Percentiles rank a stretch among this genome's conserved stretches.
phyloP scores from a whole-genome alignment of 768 basidiomycete genomes.

The Dictyophora rubrovolvata region DNA sequence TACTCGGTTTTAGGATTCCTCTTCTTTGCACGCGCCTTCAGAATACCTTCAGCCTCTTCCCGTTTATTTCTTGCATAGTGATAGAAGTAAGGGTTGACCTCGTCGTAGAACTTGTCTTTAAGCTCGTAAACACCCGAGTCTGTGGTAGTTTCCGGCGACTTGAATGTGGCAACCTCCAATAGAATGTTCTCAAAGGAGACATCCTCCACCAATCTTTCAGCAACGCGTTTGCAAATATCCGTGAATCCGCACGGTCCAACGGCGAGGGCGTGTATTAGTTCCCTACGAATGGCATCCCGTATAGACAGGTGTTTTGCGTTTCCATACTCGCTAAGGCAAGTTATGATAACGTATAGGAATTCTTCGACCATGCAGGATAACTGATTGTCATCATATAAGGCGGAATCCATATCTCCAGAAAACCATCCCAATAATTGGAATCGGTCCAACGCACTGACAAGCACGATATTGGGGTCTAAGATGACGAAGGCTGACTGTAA shows the following conservation, averaged over 20 bases:
- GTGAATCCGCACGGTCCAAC: conserved; percentile 83
- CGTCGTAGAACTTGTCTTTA: conserved; percentile 68
- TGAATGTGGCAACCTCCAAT: conserved; percentile 70
- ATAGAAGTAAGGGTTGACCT: conserved; percentile 92
- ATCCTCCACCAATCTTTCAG: conserved; percentile 82
- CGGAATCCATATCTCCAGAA: conserved; percentile 47
- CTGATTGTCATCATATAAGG: conserved; percentile 59
- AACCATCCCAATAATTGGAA: conserved; percentile 80
- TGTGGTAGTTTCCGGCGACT: conserved; percentile 62
- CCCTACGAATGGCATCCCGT: conserved; percentile 56
- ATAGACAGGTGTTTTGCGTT: conserved; percentile 62
- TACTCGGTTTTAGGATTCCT: conserved; percentile 49
- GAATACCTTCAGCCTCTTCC: conserved; percentile 76
- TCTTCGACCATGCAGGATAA: conserved; percentile 86
- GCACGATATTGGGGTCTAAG: conserved; percentile 60
- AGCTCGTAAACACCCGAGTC: conserved; percentile 87
- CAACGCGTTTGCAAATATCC: conserved; percentile 82
- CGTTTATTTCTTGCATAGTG: conserved; percentile 92
- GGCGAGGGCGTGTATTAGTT: conserved; percentile 85
- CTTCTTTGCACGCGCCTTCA: conserved; percentile 60
- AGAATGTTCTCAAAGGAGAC: conserved; percentile 73
- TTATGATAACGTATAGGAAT: conserved; percentile 77
- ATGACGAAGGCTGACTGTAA: conserved; percentile 77
- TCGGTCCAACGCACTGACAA: conserved; percentile 82
- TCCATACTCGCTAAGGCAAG: conserved; percentile 73